These are phyloP conservation scores for Mortierella sp. DNA, from an alignment of 371 early-diverging fungal genomes.

Conservation along the genomic window DNA sequence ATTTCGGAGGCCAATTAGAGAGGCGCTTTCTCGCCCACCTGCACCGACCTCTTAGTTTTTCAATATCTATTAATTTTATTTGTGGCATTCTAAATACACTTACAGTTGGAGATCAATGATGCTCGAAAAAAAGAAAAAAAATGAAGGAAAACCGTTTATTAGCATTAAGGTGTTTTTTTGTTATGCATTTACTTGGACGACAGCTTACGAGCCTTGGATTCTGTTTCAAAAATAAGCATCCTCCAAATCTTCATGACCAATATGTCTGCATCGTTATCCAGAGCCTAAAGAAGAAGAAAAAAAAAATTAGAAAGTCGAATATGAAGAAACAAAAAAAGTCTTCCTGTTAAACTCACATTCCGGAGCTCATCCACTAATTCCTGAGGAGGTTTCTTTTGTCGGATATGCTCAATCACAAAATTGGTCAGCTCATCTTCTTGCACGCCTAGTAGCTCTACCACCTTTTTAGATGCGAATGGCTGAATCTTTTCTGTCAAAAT, in stretches of 20 bases:
- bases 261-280: conserved; percentile 85
- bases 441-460: conserved; percentile 79
- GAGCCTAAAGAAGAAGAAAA: conserved; percentile 61
- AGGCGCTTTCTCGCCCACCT: conserved; percentile 2
- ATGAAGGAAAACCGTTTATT: neutral
- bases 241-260: conserved; percentile 90
- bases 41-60: neutral
- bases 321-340: neutral
- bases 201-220: conserved; percentile 64
- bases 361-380: conserved; percentile 77
- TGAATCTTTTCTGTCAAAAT: conserved; percentile 74
- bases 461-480: conserved; percentile 83
- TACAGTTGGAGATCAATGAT: neutral
- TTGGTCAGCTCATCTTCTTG: conserved; percentile 79
- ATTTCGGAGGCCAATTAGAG: conserved; percentile 27
- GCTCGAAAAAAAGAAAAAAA: neutral
- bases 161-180: neutral
- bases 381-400: conserved; percentile 65
- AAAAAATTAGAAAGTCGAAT: conserved; percentile 1
- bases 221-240: conserved; percentile 88
- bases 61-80: too few species aligned
- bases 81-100: neutral
- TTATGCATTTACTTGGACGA: neutral
- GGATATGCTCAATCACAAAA: conserved; percentile 78
- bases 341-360: conserved; percentile 62